A percentile compares a stretch with the other conserved stretches of the same genome.
These are phyloP conservation scores for Hortiboletus flavorubellus DNA, from an alignment of 768 basidiomycete species.

Conservation along the genomic window DNA sequence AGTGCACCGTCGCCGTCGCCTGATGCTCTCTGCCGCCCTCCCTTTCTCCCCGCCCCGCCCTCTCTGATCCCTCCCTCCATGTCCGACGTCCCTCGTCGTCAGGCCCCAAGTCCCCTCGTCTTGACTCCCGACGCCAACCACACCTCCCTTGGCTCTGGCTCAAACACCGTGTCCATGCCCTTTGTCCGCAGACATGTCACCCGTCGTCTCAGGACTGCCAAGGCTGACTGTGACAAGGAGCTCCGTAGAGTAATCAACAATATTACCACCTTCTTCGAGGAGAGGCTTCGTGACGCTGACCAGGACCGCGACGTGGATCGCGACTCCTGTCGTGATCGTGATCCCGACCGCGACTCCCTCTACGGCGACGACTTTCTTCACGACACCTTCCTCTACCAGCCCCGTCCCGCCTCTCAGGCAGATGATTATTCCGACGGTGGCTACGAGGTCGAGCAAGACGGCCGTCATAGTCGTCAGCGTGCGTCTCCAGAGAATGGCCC, in stretches of 20 bases:
- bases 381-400: constrained; percentile 60
- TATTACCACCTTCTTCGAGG: constrained; percentile 94
- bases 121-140: constrained; percentile 59
- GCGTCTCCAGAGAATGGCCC: constrained; percentile 52
- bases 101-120: constrained; percentile 72
- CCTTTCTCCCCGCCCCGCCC: constrained; percentile 4
- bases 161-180: constrained; percentile 86
- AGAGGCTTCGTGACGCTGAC: constrained; percentile 76
- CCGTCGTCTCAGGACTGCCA: constrained; percentile 88
- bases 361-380: constrained; percentile 55
- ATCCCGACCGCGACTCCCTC: constrained; percentile 58
- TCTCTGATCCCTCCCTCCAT: constrained; percentile 18
- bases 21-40: constrained; percentile 16
- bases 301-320: constrained; percentile 61
- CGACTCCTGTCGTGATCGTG: constrained; percentile 46
- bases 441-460: constrained; percentile 67
- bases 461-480: constrained; percentile 72
- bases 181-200: constrained; percentile 93
- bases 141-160: constrained; percentile 43
- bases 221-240: constrained; percentile 96
- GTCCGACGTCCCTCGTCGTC: constrained; percentile 44
- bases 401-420: constrained; percentile 52
- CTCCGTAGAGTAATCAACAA: constrained; percentile 90
- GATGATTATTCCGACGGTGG: constrained; percentile 83
- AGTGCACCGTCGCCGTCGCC: constrained; percentile 13